Conservation (phyloP, 352 stramenopile species). For the Pythium angustatum region DNA sequence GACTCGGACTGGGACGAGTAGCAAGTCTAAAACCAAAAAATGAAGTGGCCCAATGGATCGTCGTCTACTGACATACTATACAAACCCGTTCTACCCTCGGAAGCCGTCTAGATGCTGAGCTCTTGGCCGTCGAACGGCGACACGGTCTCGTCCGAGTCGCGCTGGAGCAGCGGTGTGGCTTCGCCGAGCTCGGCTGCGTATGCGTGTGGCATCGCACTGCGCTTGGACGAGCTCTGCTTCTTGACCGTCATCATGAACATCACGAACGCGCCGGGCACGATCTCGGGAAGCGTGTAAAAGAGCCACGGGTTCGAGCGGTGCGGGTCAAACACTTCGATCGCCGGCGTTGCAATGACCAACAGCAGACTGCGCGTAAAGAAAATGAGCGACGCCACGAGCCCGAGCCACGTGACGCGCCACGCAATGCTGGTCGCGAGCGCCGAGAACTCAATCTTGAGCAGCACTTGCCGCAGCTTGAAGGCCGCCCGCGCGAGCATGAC, state of each 20-base stretch:
- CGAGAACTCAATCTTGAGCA: slow-evolving; percentile 81
- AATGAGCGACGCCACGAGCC: slow-evolving; percentile 46
- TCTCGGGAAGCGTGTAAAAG: slow-evolving; percentile 75
- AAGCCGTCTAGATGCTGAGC: slow-evolving; percentile 52
- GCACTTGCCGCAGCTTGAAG: slow-evolving; percentile 45
- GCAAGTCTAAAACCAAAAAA: background rate
- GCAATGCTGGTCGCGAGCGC: slow-evolving; percentile 56
- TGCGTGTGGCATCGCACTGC: slow-evolving; percentile 13
- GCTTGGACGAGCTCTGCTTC: slow-evolving; percentile 12
- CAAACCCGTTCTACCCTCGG: slow-evolving; percentile 6
- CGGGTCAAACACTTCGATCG: slow-evolving; percentile 71
- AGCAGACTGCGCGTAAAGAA: slow-evolving; percentile 66
- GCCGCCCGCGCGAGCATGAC: slow-evolving; percentile 64
- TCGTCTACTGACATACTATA: slow-evolving; percentile 17
- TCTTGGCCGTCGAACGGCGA: slow-evolving; percentile 61
- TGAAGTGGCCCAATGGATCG: too few species aligned
- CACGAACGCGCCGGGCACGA: slow-evolving; percentile 67
- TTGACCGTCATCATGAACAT: slow-evolving; percentile 86
- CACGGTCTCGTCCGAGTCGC: slow-evolving; percentile 41
- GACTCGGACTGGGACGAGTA: slow-evolving; percentile 54
- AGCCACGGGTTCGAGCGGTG: slow-evolving; percentile 73
- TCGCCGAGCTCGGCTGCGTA: slow-evolving; percentile 30
- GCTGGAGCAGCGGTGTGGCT: slow-evolving; percentile 48
- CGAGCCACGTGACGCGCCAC: slow-evolving; percentile 57
- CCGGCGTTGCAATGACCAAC: slow-evolving; percentile 63